Conservation (phyloP, 2,329 filamentous ascomycete species). For the Paecilomyces variotii region DNA sequence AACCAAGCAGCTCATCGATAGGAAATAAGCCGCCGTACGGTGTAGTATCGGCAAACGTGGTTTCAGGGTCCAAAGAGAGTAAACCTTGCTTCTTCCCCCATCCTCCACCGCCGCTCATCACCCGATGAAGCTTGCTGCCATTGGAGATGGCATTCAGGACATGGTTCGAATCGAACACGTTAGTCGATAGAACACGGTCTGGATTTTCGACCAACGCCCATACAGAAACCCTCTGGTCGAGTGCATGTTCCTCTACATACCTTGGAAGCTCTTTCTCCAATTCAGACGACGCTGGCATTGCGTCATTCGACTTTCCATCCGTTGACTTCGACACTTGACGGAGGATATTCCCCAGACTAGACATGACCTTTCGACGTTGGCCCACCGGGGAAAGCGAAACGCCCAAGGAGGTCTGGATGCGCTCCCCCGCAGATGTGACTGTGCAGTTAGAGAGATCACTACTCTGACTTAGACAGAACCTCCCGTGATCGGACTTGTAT, state of each 20-base stretch:
- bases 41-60: constrained; percentile 17
- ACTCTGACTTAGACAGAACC: constrained; percentile 17
- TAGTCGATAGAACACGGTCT: constrained; percentile 6
- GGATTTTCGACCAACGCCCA: constrained; percentile 32
- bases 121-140: constrained; percentile 33
- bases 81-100: constrained; percentile 40
- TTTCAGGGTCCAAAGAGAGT: constrained; percentile 34
- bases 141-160: constrained; percentile 19
- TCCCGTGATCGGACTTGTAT: constrained; percentile 13
- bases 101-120: constrained; percentile 37
- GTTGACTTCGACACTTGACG: constrained; percentile 30
- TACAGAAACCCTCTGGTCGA: constrained; percentile 33
- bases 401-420: constrained; percentile 13
- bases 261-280: constrained; percentile 33
- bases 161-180: constrained; percentile 8
- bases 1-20: constrained; percentile 19
- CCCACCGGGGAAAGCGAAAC: constrained; percentile 31
- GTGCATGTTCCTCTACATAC: constrained; percentile 30
- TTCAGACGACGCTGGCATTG: constrained; percentile 34
- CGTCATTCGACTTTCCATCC: constrained; percentile 16
- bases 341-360: constrained; percentile 37
- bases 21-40: constrained; percentile 8
- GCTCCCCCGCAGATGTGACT: constrained; percentile 12
- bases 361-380: constrained; percentile 27
- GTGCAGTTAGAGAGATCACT: constrained; percentile 25